Evolutionary conservation across 2,329 filamentous ascomycete genomes (phyloP).

Genomic region (Apiospora pterosperma): DNA sequence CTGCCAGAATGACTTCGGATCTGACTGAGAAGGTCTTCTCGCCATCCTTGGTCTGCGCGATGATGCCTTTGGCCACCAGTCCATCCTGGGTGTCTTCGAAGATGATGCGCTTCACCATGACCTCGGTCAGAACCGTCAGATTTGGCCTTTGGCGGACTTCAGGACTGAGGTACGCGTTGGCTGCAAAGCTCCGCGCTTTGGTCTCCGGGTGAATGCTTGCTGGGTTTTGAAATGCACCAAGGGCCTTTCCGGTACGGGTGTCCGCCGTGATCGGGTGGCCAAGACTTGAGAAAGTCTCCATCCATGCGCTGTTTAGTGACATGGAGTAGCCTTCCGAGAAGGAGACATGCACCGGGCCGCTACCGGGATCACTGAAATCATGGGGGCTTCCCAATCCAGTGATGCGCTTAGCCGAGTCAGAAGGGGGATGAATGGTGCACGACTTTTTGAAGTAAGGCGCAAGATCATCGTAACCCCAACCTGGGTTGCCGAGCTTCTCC

Average conservation of each 20-base stretch:
- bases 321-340: conserved; percentile 30
- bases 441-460: conserved; percentile 8
- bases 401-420: not conserved
- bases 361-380: conserved; percentile 21
- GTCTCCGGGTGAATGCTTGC: conserved; percentile 27
- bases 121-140: conserved; percentile 30
- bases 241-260: conserved; percentile 25
- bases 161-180: conserved; percentile 29
- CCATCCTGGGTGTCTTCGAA: conserved; percentile 21
- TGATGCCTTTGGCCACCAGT: conserved; percentile 31
- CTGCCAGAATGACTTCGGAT: conserved; percentile 38
- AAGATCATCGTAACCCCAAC: conserved; percentile 20
- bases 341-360: conserved; percentile 35
- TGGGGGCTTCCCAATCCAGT: conserved; percentile 19
- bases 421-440: conserved; percentile 3
- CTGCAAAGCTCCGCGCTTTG: conserved; percentile 29
- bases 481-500: conserved; percentile 23
- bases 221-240: conserved; percentile 31
- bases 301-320: conserved; percentile 32
- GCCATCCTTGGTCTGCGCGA: conserved; percentile 9
- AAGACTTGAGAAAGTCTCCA: conserved; percentile 31
- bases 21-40: conserved; percentile 11
- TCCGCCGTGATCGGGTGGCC: conserved; percentile 30
- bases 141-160: conserved; percentile 29
- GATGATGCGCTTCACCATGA: conserved; percentile 30